phyloP scores from a whole-genome alignment of 2,329 filamentous ascomycete species.

The Aspergillus felis region DNA sequence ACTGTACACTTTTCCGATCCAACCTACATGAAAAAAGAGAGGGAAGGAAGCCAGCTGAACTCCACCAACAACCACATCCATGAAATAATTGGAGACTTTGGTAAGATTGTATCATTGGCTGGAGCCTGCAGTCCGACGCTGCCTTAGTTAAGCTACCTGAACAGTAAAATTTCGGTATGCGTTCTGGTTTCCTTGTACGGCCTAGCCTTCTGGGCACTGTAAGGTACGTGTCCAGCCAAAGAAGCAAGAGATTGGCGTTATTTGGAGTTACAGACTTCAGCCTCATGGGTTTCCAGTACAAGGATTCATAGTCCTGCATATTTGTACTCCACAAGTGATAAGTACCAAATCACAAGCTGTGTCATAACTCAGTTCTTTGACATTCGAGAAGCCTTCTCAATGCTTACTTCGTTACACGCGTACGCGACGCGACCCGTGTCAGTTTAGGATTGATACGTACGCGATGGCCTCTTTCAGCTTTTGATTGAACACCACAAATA shows the following conservation, averaged over 20 bases:
- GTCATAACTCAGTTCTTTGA: not conserved
- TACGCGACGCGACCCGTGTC: slow-evolving; percentile 13
- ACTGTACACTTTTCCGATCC: not conserved
- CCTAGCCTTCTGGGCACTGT: not conserved
- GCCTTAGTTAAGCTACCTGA: not conserved
- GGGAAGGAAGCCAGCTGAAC: not conserved
- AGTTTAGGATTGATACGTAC: not conserved
- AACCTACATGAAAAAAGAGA: not conserved
- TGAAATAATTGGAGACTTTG: slow-evolving; percentile 6
- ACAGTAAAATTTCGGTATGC: not conserved
- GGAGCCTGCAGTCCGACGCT: not conserved
- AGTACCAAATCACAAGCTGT: not conserved
- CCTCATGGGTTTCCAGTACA: not conserved
- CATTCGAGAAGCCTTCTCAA: not conserved
- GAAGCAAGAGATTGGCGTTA: not conserved
- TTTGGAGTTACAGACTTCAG: not conserved
- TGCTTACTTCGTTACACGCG: slow-evolving; percentile 3
- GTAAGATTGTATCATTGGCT: slow-evolving; percentile 8
- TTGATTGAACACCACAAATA: not conserved
- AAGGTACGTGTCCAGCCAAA: not conserved
- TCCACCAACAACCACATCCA: slow-evolving; percentile 9
- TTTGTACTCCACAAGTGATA: not conserved
- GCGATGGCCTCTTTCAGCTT: too few relatives aligned
- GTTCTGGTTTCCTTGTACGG: not conserved
- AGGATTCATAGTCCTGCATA: not conserved